Percentiles rank a stretch among this genome's conserved stretches.
phyloP scores from a whole-genome alignment of 2,329 filamentous ascomycete species.

The Exophiala viscosa region DNA sequence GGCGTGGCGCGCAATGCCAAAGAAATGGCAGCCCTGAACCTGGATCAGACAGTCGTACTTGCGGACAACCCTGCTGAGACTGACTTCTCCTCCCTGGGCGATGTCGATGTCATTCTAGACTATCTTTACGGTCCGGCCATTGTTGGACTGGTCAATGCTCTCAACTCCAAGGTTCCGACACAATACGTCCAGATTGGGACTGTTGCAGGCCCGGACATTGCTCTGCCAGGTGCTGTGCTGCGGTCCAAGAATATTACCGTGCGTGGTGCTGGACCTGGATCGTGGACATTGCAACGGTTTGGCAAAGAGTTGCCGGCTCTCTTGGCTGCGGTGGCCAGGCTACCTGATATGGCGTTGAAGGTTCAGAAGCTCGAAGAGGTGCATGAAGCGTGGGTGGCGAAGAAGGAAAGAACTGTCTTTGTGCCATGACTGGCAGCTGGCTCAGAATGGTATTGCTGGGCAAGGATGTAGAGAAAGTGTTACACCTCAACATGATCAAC shows the following conservation, averaged over 20 bases:
- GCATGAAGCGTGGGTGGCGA: conserved; percentile 31
- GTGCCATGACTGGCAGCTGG: conserved; percentile 19
- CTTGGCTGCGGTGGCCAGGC: conserved; percentile 18
- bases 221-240: conserved; percentile 44
- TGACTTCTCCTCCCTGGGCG: conserved; percentile 40
- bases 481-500: not conserved
- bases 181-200: conserved; percentile 55
- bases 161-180: conserved; percentile 43
- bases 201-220: conserved; percentile 39
- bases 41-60: conserved; percentile 49
- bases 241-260: conserved; percentile 50
- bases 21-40: conserved; percentile 41
- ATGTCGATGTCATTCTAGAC: conserved; percentile 55
- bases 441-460: not conserved
- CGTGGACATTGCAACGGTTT: conserved; percentile 40
- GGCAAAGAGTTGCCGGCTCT: conserved; percentile 22
- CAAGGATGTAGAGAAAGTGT: not conserved
- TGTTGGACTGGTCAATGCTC: conserved; percentile 40
- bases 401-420: conserved; percentile 30
- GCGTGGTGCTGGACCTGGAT: conserved; percentile 46
- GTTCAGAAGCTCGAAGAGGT: conserved; percentile 23
- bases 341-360: conserved; percentile 22
- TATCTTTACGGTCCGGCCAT: conserved; percentile 54
- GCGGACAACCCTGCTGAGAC: conserved; percentile 36
- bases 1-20: conserved; percentile 50